These are phyloP conservation scores for Onygenales sp. DNA, from an alignment of 2,329 filamentous ascomycete genomes.

Conservation along the genomic window DNA sequence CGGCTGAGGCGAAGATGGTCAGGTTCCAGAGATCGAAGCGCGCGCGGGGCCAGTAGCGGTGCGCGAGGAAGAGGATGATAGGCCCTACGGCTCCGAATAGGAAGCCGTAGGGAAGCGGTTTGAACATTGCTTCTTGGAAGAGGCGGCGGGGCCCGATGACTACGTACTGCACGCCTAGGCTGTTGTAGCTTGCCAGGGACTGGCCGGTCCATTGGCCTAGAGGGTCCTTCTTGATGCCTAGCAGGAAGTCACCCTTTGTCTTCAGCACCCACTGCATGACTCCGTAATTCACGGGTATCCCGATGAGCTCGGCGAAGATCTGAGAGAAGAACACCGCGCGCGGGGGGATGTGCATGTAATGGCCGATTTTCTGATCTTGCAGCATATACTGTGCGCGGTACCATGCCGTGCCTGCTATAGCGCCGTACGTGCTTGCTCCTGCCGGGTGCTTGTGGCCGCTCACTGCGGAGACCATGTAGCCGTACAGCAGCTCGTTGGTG, in stretches of 20 bases:
- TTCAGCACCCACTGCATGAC: constrained; percentile 52
- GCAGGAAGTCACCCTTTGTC: constrained; percentile 47
- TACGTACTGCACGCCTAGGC: constrained; percentile 51
- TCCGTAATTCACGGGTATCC: constrained; percentile 53
- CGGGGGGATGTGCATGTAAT: constrained; percentile 55
- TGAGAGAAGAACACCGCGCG: constrained; percentile 53
- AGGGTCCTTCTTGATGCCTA: constrained; percentile 43
- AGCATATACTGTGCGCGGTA: constrained; percentile 50
- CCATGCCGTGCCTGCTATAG: constrained; percentile 54
- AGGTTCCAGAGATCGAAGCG: constrained; percentile 52
- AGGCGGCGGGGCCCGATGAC: constrained; percentile 37
- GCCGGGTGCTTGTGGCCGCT: constrained; percentile 46
- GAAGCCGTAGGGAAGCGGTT: constrained; percentile 22
- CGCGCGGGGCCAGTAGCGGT: constrained; percentile 43
- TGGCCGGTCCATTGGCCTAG: constrained; percentile 55
- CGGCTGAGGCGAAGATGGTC: constrained; percentile 51
- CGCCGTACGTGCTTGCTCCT: constrained; percentile 49
- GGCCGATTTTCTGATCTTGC: constrained; percentile 56
- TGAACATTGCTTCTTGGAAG: constrained; percentile 21
- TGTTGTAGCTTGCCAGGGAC: constrained; percentile 41
- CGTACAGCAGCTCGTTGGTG: constrained; percentile 52
- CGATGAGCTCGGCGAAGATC: constrained; percentile 49
- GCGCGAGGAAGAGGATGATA: constrained; percentile 38
- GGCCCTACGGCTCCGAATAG: constrained; percentile 23
- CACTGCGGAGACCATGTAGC: constrained; percentile 48